A percentile compares a stretch with the other conserved stretches of the same genome.
phyloP scores from a whole-genome alignment of 148 eudicot species.

The Nepenthes gracilis region DNA sequence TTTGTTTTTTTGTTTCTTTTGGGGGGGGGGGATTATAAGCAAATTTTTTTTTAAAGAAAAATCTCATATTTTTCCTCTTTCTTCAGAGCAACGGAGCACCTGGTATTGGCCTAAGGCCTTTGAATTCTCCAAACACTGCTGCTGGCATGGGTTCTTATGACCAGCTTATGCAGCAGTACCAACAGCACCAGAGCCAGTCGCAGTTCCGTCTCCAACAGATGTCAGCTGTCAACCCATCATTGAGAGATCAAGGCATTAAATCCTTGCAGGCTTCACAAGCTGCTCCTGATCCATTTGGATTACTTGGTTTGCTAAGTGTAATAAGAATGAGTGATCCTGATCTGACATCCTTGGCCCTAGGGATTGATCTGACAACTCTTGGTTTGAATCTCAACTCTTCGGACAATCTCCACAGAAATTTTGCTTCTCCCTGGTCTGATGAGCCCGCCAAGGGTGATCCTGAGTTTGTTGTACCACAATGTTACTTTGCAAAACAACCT shows the following conservation, averaged over 20 bases:
- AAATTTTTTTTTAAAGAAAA: too few species aligned
- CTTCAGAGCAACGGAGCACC: conserved; percentile 18
- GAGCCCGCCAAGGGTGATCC: conserved; percentile 68
- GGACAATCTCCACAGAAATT: conserved; percentile 61
- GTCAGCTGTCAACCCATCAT: conserved; percentile 20
- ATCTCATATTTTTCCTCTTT: not conserved
- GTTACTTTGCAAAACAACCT: conserved; percentile 45
- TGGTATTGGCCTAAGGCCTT: conserved; percentile 17
- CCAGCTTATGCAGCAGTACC: conserved; percentile 17
- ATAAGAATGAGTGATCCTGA: conserved; percentile 58
- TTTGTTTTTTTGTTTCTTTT: too few species aligned
- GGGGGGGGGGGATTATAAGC: too few species aligned
- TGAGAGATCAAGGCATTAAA: conserved; percentile 42
- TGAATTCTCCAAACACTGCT: conserved; percentile 19
- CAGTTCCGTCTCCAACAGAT: conserved; percentile 39
- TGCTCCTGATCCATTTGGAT: conserved; percentile 45
- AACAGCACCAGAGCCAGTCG: conserved; percentile 59
- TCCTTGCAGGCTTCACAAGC: conserved; percentile 34
- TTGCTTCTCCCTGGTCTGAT: conserved; percentile 86
- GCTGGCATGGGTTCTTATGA: conserved; percentile 23
- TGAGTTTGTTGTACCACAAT: conserved; percentile 54
- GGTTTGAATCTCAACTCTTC: conserved; percentile 67
- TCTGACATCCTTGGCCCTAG: conserved; percentile 71
- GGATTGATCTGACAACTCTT: conserved; percentile 64
- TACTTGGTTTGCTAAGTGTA: conserved; percentile 58